phyloP scores from a whole-genome alignment of 148 eudicot species.

The Chenopodium suecicum region DNA sequence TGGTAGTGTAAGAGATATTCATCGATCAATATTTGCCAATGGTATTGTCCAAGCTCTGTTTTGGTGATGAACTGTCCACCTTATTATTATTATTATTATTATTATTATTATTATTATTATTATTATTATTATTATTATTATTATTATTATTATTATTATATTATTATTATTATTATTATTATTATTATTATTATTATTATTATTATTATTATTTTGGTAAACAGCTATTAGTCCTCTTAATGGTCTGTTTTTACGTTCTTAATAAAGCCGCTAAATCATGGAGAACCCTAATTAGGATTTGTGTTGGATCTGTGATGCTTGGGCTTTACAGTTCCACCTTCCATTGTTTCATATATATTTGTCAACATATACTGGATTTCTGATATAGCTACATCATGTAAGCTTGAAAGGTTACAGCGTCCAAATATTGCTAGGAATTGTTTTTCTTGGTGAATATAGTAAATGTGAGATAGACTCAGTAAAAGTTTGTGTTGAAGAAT shows the following conservation, averaged over 20 bases:
- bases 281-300: not conserved
- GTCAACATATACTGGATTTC: not conserved
- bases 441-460: not conserved
- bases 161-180: too few species aligned
- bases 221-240: not conserved
- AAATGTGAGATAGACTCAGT: not conserved
- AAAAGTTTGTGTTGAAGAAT: not conserved
- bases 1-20: conserved; percentile 81
- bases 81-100: not conserved
- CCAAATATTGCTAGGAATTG: not conserved
- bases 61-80: not conserved
- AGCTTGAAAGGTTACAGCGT: not conserved
- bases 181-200: too few species aligned
- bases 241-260: not conserved
- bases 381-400: not conserved
- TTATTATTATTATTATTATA: too few species aligned
- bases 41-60: conserved; percentile 43
- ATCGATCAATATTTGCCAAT: conserved; percentile 84
- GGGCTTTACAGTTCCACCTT: not conserved
- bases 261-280: not conserved
- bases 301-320: not conserved
- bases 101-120: not conserved
- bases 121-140: not conserved
- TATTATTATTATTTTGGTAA: not conserved
- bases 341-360: not conserved